Conservation (phyloP, 1,284 basidiomycete species). For the Retiboletus fuscus region DNA sequence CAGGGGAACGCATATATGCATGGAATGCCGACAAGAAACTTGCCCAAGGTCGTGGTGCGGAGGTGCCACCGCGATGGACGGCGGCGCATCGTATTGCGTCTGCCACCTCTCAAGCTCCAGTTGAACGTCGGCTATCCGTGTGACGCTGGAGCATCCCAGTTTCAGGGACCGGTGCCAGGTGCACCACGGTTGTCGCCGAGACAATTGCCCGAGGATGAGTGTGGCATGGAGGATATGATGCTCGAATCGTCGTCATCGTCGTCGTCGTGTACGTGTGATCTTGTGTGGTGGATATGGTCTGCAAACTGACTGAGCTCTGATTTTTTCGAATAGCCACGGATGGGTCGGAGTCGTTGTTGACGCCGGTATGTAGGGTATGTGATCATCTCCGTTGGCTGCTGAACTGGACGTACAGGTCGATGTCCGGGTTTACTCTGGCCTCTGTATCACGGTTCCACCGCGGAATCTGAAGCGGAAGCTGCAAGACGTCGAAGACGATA, state of each 20-base stretch:
- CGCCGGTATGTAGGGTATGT: slow-evolving; percentile 34
- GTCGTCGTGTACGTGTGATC: slow-evolving; percentile 33
- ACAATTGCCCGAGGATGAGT: slow-evolving; percentile 44
- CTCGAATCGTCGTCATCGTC: slow-evolving; percentile 19
- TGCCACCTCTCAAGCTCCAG: no score
- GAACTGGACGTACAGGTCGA: slow-evolving; percentile 30
- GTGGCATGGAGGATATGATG: slow-evolving; percentile 28
- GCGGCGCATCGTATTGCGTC: no score
- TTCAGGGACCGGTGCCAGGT: slow-evolving; percentile 10
- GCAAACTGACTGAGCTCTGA: slow-evolving; percentile 12
- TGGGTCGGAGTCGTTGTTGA: slow-evolving; percentile 11
- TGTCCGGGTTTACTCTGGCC: slow-evolving; percentile 30
- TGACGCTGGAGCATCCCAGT: not conserved
- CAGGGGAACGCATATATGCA: no score
- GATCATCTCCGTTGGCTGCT: not conserved
- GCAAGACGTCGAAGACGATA: slow-evolving; percentile 35
- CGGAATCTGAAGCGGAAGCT: slow-evolving; percentile 42
- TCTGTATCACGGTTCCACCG: slow-evolving; percentile 41
- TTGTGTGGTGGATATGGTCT: no score
- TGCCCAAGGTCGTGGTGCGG: no score
- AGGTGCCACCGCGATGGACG: no score
- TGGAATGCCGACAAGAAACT: no score
- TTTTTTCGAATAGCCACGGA: slow-evolving; percentile 15
- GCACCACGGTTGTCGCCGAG: slow-evolving; percentile 43
- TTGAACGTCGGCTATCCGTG: slow-evolving; percentile 7